Evolutionary conservation across 164 flowering plant species (phyloP).

Genomic region (Sedum album): DNA sequence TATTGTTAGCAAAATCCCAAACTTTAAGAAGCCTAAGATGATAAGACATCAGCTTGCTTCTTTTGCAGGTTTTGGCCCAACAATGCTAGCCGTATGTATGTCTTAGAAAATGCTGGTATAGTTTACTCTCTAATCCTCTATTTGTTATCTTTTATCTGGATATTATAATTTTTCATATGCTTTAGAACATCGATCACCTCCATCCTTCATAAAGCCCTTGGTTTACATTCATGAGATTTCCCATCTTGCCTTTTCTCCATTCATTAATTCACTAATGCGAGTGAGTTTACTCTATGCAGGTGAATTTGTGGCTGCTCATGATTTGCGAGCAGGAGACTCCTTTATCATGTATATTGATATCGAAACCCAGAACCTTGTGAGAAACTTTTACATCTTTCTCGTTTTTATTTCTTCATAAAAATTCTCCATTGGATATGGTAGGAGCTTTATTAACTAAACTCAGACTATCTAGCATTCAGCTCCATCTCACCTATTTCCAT

Average conservation of each 20-base stretch:
- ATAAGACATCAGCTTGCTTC: background rate
- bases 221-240: no score
- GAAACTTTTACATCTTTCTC: background rate
- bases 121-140: background rate
- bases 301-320: slow-evolving; percentile 4
- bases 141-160: background rate
- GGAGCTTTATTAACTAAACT: background rate
- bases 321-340: background rate
- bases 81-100: slow-evolving; percentile 2
- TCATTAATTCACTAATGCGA: background rate
- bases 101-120: background rate
- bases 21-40: background rate
- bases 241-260: no score
- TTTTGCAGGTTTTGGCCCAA: slow-evolving; percentile 6
- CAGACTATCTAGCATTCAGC: background rate
- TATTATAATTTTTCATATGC: background rate
- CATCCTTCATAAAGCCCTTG: background rate
- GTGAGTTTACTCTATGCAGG: slow-evolving; percentile 1
- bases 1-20: no score
- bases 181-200: background rate
- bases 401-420: background rate
- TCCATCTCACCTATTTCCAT: background rate
- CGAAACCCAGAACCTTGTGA: background rate
- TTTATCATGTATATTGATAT: background rate
- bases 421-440: no score